phyloP scores from a whole-genome alignment of 345 rosid genomes.

The Sonneratia alba region DNA sequence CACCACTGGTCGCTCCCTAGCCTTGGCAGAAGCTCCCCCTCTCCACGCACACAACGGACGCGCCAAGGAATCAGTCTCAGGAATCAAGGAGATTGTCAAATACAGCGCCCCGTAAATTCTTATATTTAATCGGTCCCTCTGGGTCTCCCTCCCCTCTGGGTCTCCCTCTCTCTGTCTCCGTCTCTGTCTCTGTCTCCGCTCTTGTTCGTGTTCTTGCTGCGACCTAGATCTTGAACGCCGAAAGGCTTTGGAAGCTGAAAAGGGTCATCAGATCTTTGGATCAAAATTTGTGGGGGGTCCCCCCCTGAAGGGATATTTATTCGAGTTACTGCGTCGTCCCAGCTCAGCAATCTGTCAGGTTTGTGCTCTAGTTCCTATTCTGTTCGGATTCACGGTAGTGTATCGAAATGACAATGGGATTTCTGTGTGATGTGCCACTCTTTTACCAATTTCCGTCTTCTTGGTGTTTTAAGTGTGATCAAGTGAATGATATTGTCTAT shows the following conservation, averaged over 20 bases:
- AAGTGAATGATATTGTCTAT: not conserved
- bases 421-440: not conserved
- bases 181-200: not conserved
- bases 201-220: slow-evolving; percentile 7
- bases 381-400: not conserved
- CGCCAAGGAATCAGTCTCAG: slow-evolving; percentile 6
- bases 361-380: not conserved
- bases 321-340: not conserved
- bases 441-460: too few relatives aligned
- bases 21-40: too few relatives aligned
- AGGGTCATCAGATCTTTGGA: slow-evolving; percentile 12
- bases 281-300: slow-evolving; percentile 11
- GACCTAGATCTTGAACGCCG: slow-evolving; percentile 22
- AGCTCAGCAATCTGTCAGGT: slow-evolving; percentile 8
- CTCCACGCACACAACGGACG: not conserved
- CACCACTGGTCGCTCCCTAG: too few relatives aligned
- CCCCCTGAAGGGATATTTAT: not conserved
- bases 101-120: not conserved
- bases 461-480: not conserved
- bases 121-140: not conserved
- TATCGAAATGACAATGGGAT: not conserved
- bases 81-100: not conserved
- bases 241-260: not conserved
- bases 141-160: not conserved
- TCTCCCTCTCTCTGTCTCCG: too few relatives aligned